These are phyloP conservation scores for Pelargonium australe DNA, from an alignment of 441 rosid genomes.

Conservation along the genomic window DNA sequence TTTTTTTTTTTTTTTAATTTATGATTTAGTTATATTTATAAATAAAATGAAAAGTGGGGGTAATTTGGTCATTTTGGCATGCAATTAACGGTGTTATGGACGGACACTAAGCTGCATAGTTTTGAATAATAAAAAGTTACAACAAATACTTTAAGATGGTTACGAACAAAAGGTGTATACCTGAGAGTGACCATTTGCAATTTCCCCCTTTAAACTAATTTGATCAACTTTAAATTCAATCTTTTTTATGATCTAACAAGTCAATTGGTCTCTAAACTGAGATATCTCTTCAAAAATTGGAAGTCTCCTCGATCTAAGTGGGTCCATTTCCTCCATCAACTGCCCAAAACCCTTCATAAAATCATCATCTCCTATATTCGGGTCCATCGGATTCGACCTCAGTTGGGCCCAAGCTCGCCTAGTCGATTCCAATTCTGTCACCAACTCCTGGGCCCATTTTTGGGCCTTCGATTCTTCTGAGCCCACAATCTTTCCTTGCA, in stretches of 20 bases:
- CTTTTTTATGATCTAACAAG: conserved; percentile 28
- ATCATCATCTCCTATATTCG: conserved; percentile 32
- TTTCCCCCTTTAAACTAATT: too few relatives aligned
- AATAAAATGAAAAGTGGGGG: too few relatives aligned
- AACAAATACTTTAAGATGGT: too few relatives aligned
- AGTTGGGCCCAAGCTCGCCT: conserved; percentile 14
- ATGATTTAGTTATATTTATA: too few relatives aligned
- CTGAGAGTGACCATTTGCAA: too few relatives aligned
- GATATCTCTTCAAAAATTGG: conserved; percentile 82
- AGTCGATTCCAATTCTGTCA: conserved; percentile 39
- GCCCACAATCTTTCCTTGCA: conserved; percentile 37
- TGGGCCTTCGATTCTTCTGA: conserved; percentile 46
- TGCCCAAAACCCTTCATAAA: conserved; percentile 48
- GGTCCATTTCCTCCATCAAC: conserved; percentile 38
- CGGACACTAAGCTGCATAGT: too few relatives aligned
- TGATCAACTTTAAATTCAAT: too few relatives aligned
- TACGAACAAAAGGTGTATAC: too few relatives aligned
- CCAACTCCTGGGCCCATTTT: conserved; percentile 56
- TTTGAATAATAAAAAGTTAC: too few relatives aligned
- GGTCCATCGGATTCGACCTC: conserved; percentile 26
- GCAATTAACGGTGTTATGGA: too few relatives aligned
- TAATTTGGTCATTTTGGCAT: too few relatives aligned
- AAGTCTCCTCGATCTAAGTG: conserved; percentile 57
- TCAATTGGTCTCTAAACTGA: conserved; percentile 50
- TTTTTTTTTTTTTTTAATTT: too few relatives aligned